These are phyloP conservation scores for Venturia asperata DNA, from an alignment of 2,329 filamentous ascomycete genomes.

Conservation along the genomic window DNA sequence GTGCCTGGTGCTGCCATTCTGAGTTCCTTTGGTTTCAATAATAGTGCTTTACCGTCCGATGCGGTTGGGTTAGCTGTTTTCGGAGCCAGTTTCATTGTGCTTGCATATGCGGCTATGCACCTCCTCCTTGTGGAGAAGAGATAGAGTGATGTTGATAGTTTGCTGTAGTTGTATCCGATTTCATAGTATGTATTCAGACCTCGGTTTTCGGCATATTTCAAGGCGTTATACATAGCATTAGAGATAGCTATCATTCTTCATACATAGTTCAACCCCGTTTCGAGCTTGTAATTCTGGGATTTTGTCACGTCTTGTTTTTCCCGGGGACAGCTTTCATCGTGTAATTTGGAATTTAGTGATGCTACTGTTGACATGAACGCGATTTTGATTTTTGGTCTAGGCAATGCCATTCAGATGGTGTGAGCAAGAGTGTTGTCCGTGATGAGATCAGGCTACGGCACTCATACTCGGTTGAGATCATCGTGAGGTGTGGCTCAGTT, in stretches of 20 bases:
- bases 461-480: not conserved
- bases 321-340: too few species aligned
- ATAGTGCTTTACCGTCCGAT: constrained; percentile 77
- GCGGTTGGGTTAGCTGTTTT: constrained; percentile 75
- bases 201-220: not conserved
- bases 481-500: not conserved
- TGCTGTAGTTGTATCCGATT: not conserved
- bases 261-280: not conserved
- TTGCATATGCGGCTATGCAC: constrained; percentile 92
- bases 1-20: constrained; percentile 91
- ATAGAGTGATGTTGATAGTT: constrained; percentile 35
- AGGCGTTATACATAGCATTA: not conserved
- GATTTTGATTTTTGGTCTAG: too few species aligned
- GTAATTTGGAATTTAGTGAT: too few species aligned
- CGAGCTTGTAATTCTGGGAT: not conserved
- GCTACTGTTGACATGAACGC: too few species aligned
- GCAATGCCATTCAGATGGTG: not conserved
- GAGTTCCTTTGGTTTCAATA: constrained; percentile 91
- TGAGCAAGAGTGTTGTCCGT: not conserved
- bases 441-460: not conserved
- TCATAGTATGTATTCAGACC: not conserved
- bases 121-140: constrained; percentile 83
- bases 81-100: constrained; percentile 71
- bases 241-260: not conserved
- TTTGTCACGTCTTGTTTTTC: too few species aligned